Percentiles rank a stretch among this genome's conserved stretches.
Conservation (phyloP, 1,284 basidiomycete genomes). For the Ustilago bromivora region DNA sequence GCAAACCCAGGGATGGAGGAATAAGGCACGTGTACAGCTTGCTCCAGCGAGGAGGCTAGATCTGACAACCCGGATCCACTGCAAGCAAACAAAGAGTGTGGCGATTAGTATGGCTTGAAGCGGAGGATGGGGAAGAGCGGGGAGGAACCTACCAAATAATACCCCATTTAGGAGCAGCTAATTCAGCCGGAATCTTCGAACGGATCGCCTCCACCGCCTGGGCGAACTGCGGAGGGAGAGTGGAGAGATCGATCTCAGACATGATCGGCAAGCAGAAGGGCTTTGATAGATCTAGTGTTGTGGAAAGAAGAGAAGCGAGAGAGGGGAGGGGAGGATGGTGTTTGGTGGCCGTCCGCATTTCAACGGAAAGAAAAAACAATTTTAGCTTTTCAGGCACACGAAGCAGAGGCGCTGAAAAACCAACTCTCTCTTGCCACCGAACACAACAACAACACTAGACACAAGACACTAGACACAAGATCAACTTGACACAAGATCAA, state of each 20-base stretch:
- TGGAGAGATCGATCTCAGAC: constrained; percentile 8
- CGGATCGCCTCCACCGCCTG: constrained; percentile 50
- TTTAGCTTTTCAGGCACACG: too few species aligned
- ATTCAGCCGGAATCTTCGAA: constrained; percentile 24
- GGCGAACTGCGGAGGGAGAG: constrained; percentile 44
- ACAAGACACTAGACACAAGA: too few species aligned
- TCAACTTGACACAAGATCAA: too few species aligned
- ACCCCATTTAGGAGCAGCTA: constrained; percentile 55
- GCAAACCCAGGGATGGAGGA: constrained; percentile 55
- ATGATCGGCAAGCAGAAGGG: neutral
- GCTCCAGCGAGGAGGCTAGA: constrained; percentile 38
- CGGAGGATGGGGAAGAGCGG: neutral
- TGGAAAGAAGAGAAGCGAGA: neutral
- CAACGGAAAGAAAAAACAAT: too few species aligned
- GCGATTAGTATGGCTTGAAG: neutral
- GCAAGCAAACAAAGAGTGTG: neutral
- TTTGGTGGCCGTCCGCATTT: too few species aligned
- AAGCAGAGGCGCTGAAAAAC: too few species aligned
- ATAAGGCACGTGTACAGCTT: constrained; percentile 51
- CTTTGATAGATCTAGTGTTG: neutral
- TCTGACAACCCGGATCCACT: constrained; percentile 56
- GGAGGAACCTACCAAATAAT: constrained; percentile 52
- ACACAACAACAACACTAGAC: too few species aligned
- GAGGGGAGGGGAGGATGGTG: neutral
- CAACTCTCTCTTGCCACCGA: too few species aligned